Conservation (phyloP, 2,329 filamentous ascomycete genomes). For the Aureobasidium subglaciale region DNA sequence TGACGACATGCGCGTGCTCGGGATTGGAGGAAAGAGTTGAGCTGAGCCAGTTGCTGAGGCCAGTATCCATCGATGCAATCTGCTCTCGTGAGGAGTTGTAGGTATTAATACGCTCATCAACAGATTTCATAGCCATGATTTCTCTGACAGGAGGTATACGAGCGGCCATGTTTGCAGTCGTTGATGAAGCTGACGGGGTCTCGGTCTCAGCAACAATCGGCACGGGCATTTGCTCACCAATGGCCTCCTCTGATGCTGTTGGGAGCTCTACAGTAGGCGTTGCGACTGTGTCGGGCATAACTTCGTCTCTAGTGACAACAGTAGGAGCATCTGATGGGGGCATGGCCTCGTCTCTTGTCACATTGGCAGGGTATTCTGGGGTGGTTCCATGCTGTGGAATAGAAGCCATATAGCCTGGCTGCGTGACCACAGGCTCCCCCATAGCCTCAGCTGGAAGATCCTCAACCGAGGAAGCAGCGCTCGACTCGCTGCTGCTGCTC, state of each 20-base stretch:
- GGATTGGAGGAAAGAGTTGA: constrained; percentile 44
- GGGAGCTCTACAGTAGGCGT: neutral
- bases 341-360: no score
- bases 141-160: constrained; percentile 62
- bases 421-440: neutral
- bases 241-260: neutral
- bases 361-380: no score
- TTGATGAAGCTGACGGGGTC: neutral
- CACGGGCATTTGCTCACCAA: neutral
- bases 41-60: constrained; percentile 57
- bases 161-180: neutral
- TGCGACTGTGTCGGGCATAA: neutral
- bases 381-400: no score
- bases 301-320: neutral
- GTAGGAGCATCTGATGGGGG: neutral
- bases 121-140: constrained; percentile 62
- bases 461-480: neutral
- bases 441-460: neutral
- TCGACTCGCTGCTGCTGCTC: constrained; percentile 22
- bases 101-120: constrained; percentile 62
- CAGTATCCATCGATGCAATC: constrained; percentile 66
- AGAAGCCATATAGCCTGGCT: no score
- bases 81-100: constrained; percentile 66
- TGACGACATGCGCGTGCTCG: constrained; percentile 40
- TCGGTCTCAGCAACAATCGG: neutral